Conservation (phyloP, 73 alveolate genomes). For the Symbiodinium pilosum region DNA sequence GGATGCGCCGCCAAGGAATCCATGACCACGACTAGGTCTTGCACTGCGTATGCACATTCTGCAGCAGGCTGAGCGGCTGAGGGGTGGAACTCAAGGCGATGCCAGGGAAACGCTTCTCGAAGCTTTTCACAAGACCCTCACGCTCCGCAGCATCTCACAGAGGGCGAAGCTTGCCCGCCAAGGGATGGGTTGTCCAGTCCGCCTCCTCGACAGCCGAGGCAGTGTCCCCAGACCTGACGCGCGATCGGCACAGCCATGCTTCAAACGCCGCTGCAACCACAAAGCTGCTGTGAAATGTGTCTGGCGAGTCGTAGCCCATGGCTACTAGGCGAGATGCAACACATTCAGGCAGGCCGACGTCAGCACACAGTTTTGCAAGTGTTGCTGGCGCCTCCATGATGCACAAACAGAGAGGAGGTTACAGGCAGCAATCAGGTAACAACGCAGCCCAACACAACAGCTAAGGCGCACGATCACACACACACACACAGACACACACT, state of each 20-base stretch:
- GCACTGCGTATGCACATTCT: not conserved
- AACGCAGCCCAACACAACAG: not conserved
- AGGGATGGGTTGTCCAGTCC: not conserved
- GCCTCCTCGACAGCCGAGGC: not conserved
- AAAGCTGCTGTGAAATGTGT: not conserved
- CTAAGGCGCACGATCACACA: too few species aligned
- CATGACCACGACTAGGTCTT: conserved; percentile 36
- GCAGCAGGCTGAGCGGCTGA: not conserved
- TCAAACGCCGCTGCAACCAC: not conserved
- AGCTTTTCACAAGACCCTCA: not conserved
- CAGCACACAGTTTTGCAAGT: too few species aligned
- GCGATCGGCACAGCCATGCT: not conserved
- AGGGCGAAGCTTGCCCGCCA: not conserved
- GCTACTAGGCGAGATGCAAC: not conserved
- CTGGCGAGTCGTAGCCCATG: not conserved
- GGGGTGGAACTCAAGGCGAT: not conserved
- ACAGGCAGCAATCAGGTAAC: not conserved
- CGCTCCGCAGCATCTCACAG: not conserved
- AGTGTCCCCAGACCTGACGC: not conserved
- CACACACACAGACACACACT: too few species aligned
- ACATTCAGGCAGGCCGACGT: not conserved
- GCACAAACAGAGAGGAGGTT: not conserved
- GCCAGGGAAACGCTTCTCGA: not conserved
- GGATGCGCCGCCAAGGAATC: conserved; percentile 16
- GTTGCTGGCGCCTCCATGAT: not conserved